Conservation (phyloP, 2,329 filamentous ascomycete species). For the Rosellinia necatrix region DNA sequence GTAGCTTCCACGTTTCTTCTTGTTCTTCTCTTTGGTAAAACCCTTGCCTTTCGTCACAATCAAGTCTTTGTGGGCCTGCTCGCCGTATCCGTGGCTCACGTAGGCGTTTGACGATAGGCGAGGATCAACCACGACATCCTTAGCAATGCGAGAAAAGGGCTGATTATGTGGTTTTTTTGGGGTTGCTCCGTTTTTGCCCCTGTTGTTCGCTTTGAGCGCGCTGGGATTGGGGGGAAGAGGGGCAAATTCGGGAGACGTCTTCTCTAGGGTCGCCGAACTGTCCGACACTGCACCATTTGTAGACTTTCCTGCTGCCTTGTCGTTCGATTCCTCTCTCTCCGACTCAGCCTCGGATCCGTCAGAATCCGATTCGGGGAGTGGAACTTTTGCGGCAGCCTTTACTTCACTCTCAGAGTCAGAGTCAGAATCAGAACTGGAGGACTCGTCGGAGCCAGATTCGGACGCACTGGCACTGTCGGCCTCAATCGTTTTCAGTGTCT, state of each 20-base stretch:
- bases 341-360: constrained; percentile 46
- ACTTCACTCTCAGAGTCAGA: constrained; percentile 40
- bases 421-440: constrained; percentile 36
- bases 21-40: constrained; percentile 99
- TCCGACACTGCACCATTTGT: constrained; percentile 44
- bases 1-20: constrained; percentile 92
- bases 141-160: constrained; percentile 79
- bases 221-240: constrained; percentile 60
- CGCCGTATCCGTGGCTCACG: constrained; percentile 83
- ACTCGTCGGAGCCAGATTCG: constrained; percentile 43
- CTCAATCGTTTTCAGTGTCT: constrained; percentile 31
- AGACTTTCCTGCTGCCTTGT: constrained; percentile 29
- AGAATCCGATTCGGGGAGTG: constrained; percentile 51
- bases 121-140: constrained; percentile 69
- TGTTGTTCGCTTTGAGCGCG: constrained; percentile 48
- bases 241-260: constrained; percentile 56
- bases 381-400: constrained; percentile 43
- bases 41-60: constrained; percentile 92
- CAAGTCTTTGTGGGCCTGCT: constrained; percentile 84
- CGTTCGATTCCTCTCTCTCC: constrained; percentile 43
- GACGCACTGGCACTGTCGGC: constrained; percentile 43
- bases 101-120: constrained; percentile 80
- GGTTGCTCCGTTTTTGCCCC: constrained; percentile 40
- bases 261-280: constrained; percentile 54
- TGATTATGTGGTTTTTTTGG: constrained; percentile 59